Evolutionary conservation across 1,139 yeast species (phyloP).

Genomic region (Geotrichum histeridarum): DNA sequence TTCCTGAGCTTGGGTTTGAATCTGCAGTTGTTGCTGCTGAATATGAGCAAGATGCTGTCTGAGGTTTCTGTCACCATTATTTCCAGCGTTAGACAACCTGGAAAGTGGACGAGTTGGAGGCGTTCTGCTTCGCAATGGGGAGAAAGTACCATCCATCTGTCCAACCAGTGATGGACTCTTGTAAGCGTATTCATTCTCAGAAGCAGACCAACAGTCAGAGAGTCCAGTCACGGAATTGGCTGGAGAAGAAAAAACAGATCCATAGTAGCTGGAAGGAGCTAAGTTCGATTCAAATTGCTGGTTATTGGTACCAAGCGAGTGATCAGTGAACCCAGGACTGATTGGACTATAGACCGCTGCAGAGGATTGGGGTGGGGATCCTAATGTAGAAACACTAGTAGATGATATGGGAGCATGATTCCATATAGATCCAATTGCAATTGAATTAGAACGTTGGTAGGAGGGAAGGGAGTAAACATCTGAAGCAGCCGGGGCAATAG

Average conservation of each 20-base stretch:
- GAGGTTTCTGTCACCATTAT: constrained; percentile 16
- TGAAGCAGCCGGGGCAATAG: not conserved
- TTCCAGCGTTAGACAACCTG: constrained; percentile 19
- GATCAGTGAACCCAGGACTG: too few species aligned
- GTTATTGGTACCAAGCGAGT: too few species aligned
- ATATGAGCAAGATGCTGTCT: constrained; percentile 20
- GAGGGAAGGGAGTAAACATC: constrained; percentile 2
- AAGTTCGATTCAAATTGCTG: too few species aligned
- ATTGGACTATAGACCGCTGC: too few species aligned
- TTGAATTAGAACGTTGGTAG: constrained; percentile 10
- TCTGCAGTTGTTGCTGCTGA: not conserved
- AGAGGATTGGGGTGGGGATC: too few species aligned
- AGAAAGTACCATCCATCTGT: not conserved
- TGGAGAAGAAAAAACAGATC: constrained; percentile 15
- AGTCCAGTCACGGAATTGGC: constrained; percentile 9
- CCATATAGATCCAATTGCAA: constrained; percentile 9
- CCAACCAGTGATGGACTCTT: constrained; percentile 8
- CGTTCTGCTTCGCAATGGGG: not conserved
- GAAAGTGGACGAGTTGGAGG: constrained; percentile 11
- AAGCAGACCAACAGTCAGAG: constrained; percentile 12
- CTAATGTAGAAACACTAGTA: not conserved
- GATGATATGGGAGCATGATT: constrained; percentile 3
- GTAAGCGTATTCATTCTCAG: constrained; percentile 10
- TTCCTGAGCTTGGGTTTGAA: not conserved
- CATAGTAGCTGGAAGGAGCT: too few species aligned